Evolutionary conservation across 2,329 filamentous ascomycete species (phyloP).

Genomic region (Fusarium mundagurra): DNA sequence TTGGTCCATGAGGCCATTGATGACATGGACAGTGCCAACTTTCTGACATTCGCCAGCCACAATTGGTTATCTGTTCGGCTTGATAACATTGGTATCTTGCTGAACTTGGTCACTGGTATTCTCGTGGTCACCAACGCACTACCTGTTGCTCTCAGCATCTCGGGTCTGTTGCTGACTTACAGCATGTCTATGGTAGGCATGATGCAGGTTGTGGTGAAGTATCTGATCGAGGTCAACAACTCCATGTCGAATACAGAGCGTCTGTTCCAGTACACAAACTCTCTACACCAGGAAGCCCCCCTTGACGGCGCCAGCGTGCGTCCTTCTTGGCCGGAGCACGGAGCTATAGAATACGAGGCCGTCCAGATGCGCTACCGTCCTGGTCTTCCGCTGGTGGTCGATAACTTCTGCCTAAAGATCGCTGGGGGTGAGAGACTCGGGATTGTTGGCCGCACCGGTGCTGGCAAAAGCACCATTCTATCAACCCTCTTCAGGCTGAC

Average conservation of each 20-base stretch:
- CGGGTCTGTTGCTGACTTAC: background rate
- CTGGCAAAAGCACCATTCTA: conserved; percentile 79
- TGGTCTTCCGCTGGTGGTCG: conserved; percentile 75
- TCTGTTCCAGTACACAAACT: background rate
- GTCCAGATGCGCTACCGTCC: conserved; percentile 63
- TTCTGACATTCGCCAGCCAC: background rate
- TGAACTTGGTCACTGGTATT: background rate
- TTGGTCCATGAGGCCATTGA: background rate
- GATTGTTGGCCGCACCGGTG: conserved; percentile 79
- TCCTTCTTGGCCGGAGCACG: background rate
- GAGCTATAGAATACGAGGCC: background rate
- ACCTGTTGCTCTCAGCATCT: background rate
- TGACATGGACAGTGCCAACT: background rate
- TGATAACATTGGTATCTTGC: background rate
- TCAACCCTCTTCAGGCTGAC: conserved; percentile 80
- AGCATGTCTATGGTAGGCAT: background rate
- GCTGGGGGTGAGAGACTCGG: conserved; percentile 73
- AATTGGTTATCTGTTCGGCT: background rate
- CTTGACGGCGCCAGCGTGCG: background rate
- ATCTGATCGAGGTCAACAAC: conserved; percentile 1
- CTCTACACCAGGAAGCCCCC: background rate
- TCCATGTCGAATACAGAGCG: background rate
- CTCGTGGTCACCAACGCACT: background rate
- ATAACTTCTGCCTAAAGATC: conserved; percentile 72
- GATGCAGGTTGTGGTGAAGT: background rate